Evolutionary conservation across 2,329 filamentous ascomycete genomes (phyloP).

Genomic region (Paraconiothyrium sp.): DNA sequence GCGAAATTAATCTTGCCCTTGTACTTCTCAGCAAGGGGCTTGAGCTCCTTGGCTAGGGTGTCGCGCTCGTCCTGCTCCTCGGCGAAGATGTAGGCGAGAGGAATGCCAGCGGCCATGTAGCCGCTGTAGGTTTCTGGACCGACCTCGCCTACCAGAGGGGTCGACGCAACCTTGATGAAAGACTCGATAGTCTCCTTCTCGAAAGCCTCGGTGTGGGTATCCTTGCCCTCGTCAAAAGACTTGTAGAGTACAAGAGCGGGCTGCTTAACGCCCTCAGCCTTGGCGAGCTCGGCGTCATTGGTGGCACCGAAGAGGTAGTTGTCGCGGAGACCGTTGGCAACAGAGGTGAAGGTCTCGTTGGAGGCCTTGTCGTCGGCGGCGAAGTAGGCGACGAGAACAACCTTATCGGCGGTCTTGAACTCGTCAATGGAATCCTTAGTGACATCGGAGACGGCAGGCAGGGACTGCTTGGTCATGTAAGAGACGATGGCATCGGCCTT

Average conservation of each 20-base stretch:
- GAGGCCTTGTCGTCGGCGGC: conserved; percentile 81
- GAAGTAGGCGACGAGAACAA: conserved; percentile 91
- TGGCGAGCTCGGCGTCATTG: conserved; percentile 82
- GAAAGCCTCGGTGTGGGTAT: conserved; percentile 81
- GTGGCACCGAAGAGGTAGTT: conserved; percentile 91
- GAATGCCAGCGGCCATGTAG: conserved; percentile 93
- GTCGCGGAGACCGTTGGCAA: conserved; percentile 81
- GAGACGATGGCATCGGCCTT: conserved; percentile 81
- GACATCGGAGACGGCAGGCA: conserved; percentile 88
- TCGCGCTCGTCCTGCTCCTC: conserved; percentile 91
- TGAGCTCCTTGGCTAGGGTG: conserved; percentile 78
- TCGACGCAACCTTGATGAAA: conserved; percentile 86
- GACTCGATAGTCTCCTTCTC: conserved; percentile 79
- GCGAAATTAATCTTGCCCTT: conserved; percentile 97
- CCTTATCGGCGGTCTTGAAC: conserved; percentile 98
- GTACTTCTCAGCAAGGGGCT: conserved; percentile 87
- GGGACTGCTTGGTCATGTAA: conserved; percentile 98
- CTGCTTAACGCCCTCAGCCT: conserved; percentile 87
- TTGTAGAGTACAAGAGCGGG: conserved; percentile 96
- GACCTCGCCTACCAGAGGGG: conserved; percentile 92
- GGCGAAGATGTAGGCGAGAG: conserved; percentile 97
- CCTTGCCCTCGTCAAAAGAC: conserved; percentile 96
- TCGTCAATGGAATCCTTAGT: conserved; percentile 85
- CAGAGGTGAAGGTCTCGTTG: conserved; percentile 83
- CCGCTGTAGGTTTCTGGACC: conserved; percentile 94